A percentile compares a stretch with the other conserved stretches of the same genome.
Conservation (phyloP, 352 stramenopile genomes). For the Pythium insidiosum region DNA sequence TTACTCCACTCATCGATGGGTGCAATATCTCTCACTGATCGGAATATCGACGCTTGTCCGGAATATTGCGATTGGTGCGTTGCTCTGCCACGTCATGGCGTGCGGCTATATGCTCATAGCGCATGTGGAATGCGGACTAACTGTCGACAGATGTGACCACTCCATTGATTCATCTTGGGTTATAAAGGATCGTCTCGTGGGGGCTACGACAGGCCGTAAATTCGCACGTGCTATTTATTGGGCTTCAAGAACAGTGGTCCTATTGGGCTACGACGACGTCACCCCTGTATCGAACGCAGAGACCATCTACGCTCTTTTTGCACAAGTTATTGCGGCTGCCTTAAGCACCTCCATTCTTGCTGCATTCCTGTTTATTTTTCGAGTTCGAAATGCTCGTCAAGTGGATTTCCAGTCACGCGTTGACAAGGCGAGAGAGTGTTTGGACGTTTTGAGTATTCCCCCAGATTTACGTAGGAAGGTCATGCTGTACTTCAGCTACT, state of each 20-base stretch:
- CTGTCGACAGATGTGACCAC: slow-evolving; percentile 33
- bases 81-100: slow-evolving; percentile 44
- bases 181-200: slow-evolving; percentile 39
- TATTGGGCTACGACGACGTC: slow-evolving; percentile 59
- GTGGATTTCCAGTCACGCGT: slow-evolving; percentile 48
- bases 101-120: slow-evolving; percentile 70
- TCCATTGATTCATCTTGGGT: slow-evolving; percentile 49
- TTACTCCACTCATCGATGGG: slow-evolving; percentile 33
- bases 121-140: slow-evolving; percentile 42
- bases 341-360: slow-evolving; percentile 52
- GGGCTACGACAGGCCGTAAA: slow-evolving; percentile 28
- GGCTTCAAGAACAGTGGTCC: slow-evolving; percentile 42
- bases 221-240: slow-evolving; percentile 57
- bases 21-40: slow-evolving; percentile 49
- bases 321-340: slow-evolving; percentile 38
- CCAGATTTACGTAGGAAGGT: slow-evolving; percentile 37
- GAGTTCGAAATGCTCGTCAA: slow-evolving; percentile 40
- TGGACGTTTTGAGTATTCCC: slow-evolving; percentile 60
- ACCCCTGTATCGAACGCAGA: slow-evolving; percentile 47
- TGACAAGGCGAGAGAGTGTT: slow-evolving; percentile 62
- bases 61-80: slow-evolving; percentile 25
- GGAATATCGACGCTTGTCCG: slow-evolving; percentile 40
- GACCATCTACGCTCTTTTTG: slow-evolving; percentile 38
- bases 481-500: slow-evolving; percentile 56
- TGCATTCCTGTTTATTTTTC: slow-evolving; percentile 70